Base-by-base conservation (phyloP, 345 rosid genomes). In the Euphorbia lathyris region DNA sequence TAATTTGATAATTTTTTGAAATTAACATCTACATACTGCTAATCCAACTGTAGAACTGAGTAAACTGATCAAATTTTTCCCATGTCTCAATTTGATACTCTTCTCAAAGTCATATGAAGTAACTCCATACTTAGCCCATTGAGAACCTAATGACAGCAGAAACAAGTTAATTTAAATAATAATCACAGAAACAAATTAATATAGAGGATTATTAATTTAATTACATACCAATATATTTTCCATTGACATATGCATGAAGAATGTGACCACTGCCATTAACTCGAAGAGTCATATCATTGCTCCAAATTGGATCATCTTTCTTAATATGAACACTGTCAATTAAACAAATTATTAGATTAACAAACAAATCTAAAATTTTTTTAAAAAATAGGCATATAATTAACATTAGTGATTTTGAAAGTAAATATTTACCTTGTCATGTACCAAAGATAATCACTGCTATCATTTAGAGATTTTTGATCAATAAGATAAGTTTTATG, bases 371-470 rank as follows among this genome's bases (percentile, higher is more conserved):
- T 1, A 1, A 48, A 13, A 17, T n/a, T n/a, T n/a, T n/a, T 14
- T 22, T 32, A 17, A n/a, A 5, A 17, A 56, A n/a, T 23, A 16
- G 0, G 5, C 9, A 23, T 3, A 5, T 0, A 36, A 9, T 40
- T 26, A n/a, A n/a, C 5, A 19, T 9, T 63, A 7, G 23, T 58
- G 40, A 22, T 1, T 14, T 17, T n/a, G n/a, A n/a, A n/a, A n/a
- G n/a, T 16, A 2, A 30, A 40, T 40, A 40, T 51, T 62, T 58
- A 70, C 78, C 66, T 64, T 0, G 78, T 69, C 52, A 69, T 64
- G 58, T 75, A 69, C 74, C 73, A 75, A 6, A 75, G 43, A 26
- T 75, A 75, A 38, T 75, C 78, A 38, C 78, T 75, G 0, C 32
- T 38, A 26, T 75, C 78, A 58, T 75, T 70, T 0, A 30, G 20